Percentiles rank a stretch among this genome's conserved stretches.
These are phyloP conservation scores for Amanita rubescens DNA, from an alignment of 768 basidiomycete species.

Conservation along the genomic window DNA sequence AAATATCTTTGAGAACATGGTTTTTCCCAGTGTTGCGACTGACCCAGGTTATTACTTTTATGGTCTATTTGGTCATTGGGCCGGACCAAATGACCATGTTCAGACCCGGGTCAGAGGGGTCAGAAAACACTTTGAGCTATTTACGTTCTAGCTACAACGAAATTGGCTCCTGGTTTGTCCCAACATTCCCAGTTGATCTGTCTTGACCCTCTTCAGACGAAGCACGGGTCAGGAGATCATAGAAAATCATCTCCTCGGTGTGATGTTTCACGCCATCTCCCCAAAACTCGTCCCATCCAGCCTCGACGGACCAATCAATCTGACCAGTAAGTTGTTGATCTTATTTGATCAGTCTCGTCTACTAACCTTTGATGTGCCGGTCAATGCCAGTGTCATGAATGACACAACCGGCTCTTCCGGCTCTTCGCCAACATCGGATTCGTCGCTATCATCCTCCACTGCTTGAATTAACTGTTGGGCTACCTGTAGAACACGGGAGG, in stretches of 20 bases:
- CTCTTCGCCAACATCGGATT: not conserved
- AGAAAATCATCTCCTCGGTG: not conserved
- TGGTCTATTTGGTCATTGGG: not conserved
- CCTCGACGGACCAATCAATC: not conserved
- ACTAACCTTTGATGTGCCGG: slow-evolving; percentile 18
- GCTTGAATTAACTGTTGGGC: too few relatives aligned
- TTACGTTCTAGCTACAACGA: not conserved
- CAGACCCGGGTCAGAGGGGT: not conserved
- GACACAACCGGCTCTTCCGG: slow-evolving; percentile 10
- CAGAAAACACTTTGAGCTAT: not conserved
- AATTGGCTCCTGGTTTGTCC: not conserved
- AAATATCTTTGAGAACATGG: too few relatives aligned
- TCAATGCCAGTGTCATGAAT: slow-evolving; percentile 18
- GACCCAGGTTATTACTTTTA: not conserved
- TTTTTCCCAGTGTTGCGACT: not conserved
- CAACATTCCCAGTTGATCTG: not conserved
- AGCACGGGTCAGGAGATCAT: not conserved
- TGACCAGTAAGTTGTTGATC: not conserved
- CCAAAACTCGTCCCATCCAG: not conserved
- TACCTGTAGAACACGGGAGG: too few relatives aligned
- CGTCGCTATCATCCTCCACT: not conserved
- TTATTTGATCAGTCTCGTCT: not conserved
- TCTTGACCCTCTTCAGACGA: not conserved
- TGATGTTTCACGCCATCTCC: not conserved
- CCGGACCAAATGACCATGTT: not conserved